Base-by-base conservation (phyloP, 257 asterid species). In the Plectranthus barbatus region DNA sequence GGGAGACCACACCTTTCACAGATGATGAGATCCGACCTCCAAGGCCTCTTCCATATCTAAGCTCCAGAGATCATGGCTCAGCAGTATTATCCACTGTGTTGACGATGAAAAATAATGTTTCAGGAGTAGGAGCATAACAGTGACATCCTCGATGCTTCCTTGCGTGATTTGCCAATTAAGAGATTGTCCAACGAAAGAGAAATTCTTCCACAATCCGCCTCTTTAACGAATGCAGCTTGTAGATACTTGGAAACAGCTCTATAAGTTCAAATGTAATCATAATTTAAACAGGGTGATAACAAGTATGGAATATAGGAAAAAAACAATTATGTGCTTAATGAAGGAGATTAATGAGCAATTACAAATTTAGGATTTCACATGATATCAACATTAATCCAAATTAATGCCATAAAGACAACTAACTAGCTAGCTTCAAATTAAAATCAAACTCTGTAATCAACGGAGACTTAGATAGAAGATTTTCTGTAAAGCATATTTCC, bases 171-270 rank as follows among this genome's bases (percentile, higher is more conserved):
- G 21, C 95, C 88, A 67, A 57, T 76, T 70, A 88, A 81, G 56
- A 88, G 81, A 45, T 61, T 76, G 74, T 84, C 90, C 81, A 84
- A 62, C 31, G 87, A 81, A 74, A 86, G 76, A 66, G 76, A 64
- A 33, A 47, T 77, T 60, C 81, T 80, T 47, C 86, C 88, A 26
- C 48, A 64, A 58, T 77, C 87, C 6, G 83, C 86, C 77, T 88
- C 95, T 72, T 79, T 82, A 21, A 67, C 56, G 59, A 86, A 86
- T 31, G 77, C 41, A 42, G 78, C 66, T 70, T 88, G 96, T 45
- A 84, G 90, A 74, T 84, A 88, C 80, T 88, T 86, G 66, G 88
- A 83, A 71, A 88, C 96, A 63, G 96, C 95, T 72, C 96, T 88
- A 33, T 1, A 60, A 62, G 52, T 12, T 54, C 63, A 33, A 58